Base-by-base conservation (phyloP, 306 rosid species). In the Corylus avellana region DNA sequence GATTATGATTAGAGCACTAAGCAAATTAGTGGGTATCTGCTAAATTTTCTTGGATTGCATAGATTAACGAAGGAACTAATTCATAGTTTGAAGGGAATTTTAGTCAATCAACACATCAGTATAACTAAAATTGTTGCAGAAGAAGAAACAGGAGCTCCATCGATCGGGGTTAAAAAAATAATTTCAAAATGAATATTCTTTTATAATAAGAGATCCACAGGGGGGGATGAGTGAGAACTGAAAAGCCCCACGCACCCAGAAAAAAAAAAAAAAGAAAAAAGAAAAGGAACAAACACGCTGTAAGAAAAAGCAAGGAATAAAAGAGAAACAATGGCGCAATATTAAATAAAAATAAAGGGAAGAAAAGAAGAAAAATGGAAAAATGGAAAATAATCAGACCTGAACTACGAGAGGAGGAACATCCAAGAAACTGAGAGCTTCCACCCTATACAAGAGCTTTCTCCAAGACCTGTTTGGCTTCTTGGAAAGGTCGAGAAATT, bases 351-450 rank as follows among this genome's bases (percentile, higher is more conserved):
- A 12, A 22, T 50, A 32, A 1, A 1, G 25, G 7, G 20, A 3
- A n/a, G 8, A n/a, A 50, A 12, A 10, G 49, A 51, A 32, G n/a
- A 27, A 17, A 13, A 12, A 13, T 4, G 16, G n/a, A 27, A 17
- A 13, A 12, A 13, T 4, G 16, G 1, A 27, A 18, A 5, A 79
- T 32, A 27, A 39, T 2, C 7, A 69, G 42, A 94, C 98, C 97
- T 94, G 98, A 75, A 92, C 82, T 44, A 92, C 78, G 16, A 94
- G 95, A 56, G 97, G 98, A 86, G 97, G 98, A 83, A 91, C 74
- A 75, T 92, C 95, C 76, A 92, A 66, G 85, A 92, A 94, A 78
- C 74, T 86, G 1, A 73, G 86, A 81, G 89, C 83, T 78, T 92
- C 91, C 2, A 89, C 83, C 77, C 83, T 92, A 75, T 86, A 85